These are phyloP conservation scores for Xylariaceae sp. DNA, from an alignment of 2,329 filamentous ascomycete genomes.

Conservation along the genomic window DNA sequence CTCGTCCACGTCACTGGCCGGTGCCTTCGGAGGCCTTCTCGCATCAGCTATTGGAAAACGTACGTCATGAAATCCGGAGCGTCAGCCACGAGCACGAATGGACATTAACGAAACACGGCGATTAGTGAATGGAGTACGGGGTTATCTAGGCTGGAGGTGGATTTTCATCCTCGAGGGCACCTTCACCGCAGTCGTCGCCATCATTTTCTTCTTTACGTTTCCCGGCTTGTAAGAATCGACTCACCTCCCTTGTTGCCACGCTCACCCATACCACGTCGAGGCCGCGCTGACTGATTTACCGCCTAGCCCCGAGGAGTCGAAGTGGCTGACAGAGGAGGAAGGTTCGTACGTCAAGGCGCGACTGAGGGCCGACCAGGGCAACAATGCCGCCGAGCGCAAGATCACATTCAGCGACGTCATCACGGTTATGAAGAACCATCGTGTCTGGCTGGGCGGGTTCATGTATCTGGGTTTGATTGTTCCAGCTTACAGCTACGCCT, in stretches of 20 bases:
- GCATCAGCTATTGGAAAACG: slow-evolving; percentile 83
- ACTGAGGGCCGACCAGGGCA: slow-evolving; percentile 64
- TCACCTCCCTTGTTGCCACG: background rate
- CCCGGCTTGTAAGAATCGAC: slow-evolving; percentile 56
- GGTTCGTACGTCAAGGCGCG: slow-evolving; percentile 61
- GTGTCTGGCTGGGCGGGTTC: slow-evolving; percentile 68
- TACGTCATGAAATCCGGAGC: slow-evolving; percentile 22
- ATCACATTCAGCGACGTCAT: slow-evolving; percentile 57
- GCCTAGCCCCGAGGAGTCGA: slow-evolving; percentile 60
- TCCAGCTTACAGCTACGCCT: slow-evolving; percentile 72
- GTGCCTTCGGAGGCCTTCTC: slow-evolving; percentile 80
- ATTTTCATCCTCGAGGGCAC: slow-evolving; percentile 76
- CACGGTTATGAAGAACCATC: slow-evolving; percentile 66
- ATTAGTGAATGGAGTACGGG: slow-evolving; percentile 59
- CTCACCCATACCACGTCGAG: too few relatives aligned
- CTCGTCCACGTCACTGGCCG: slow-evolving; percentile 71
- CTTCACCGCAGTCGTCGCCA: slow-evolving; percentile 37
- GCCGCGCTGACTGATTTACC: background rate
- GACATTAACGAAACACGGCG: background rate
- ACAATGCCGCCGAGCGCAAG: slow-evolving; percentile 58
- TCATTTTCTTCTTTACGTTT: slow-evolving; percentile 64
- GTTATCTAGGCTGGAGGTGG: slow-evolving; percentile 74
- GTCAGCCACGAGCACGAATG: background rate
- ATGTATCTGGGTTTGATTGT: slow-evolving; percentile 82
- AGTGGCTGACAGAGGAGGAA: slow-evolving; percentile 70